Base-by-base conservation (phyloP, 2,329 filamentous ascomycete species). In the Alternaria postmessia region DNA sequence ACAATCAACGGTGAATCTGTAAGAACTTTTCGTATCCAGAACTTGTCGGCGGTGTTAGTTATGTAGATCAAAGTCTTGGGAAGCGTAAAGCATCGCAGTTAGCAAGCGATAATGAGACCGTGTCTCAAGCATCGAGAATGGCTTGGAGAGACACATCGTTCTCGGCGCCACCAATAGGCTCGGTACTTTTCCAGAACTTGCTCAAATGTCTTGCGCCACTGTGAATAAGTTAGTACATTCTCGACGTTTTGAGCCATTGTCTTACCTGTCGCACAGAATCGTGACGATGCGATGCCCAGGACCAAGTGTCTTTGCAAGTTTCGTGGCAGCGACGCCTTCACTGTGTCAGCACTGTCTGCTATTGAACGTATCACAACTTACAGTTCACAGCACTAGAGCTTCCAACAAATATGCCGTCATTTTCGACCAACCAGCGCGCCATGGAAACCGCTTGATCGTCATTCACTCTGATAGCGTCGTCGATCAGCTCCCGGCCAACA, bases 311-410 rank as follows among this genome's bases (percentile, higher is more conserved):
- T 89, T 84, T 26, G 91, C 91, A 4, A 89, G 84, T 51, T 85
- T 85, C 9, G 91, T 89, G 22, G 92, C 91, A 5, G 91, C 92
- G 42, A 92, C 91, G 53, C 80, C 80, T 78, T 52, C 22, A 43
- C 26, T 41, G 41, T 55, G 46, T 75, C 44, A 75, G 67, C 32
- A 24, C 24, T 18, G 39, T n/a, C 51, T 20, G 11, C 32, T 42
- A 41, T 53, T n/a, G 18, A 51, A 53, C 5, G 43, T 14, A 57
- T 43, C 54, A 36, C 16, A 28, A 81, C 85, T 78, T 73, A 84
- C 94, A 97, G 78, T 99, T 99, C 53, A 99, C 94, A n/a, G 94
- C 91, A 78, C 91, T 97, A 77, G 93, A 97, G 77, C 94, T 97
- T 8, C 95, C 96, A 41, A 94, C 85, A 73, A 99, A 99, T 54